These are phyloP conservation scores for Atalantia buxifolia DNA, from an alignment of 345 rosid genomes.

Conservation along the genomic window DNA sequence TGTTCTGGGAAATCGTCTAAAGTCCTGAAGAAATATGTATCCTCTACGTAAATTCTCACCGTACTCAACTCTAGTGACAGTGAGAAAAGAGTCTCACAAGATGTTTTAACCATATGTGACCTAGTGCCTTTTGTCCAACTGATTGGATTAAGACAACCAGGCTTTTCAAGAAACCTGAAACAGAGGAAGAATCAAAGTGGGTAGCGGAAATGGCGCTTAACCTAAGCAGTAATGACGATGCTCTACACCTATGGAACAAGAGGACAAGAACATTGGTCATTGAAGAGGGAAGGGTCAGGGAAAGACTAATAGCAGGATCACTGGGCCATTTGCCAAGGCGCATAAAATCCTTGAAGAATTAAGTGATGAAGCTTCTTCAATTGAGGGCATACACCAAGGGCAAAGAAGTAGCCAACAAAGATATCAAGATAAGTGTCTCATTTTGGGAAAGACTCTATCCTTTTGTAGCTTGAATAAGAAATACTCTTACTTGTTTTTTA, in stretches of 20 bases:
- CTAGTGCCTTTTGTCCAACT: slow-evolving; percentile 63
- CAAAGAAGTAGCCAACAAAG: not conserved
- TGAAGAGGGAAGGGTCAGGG: slow-evolving; percentile 43
- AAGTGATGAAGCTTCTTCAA: not conserved
- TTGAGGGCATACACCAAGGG: not conserved
- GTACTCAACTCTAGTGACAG: slow-evolving; percentile 6
- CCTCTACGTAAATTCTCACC: not conserved
- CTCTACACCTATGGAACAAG: slow-evolving; percentile 53
- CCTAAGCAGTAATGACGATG: slow-evolving; percentile 32
- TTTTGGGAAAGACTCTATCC: not conserved
- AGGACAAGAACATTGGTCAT: slow-evolving; percentile 30
- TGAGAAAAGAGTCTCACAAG: slow-evolving; percentile 12
- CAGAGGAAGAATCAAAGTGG: slow-evolving; percentile 36
- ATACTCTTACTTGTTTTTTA: too few relatives aligned
- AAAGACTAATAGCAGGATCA: slow-evolving; percentile 36
- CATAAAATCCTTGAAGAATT: not conserved
- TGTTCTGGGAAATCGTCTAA: not conserved
- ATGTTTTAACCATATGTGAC: slow-evolving; percentile 25
- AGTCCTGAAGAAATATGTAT: slow-evolving; percentile 1
- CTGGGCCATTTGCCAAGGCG: slow-evolving; percentile 34
- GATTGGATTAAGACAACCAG: slow-evolving; percentile 51
- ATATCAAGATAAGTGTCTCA: not conserved
- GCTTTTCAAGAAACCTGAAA: slow-evolving; percentile 49
- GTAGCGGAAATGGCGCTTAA: slow-evolving; percentile 26
- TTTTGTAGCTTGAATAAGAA: not conserved